A percentile compares a stretch with the other conserved stretches of the same genome.
These are phyloP conservation scores for Aspergillus nidulans DNA, from an alignment of 495 filamentous ascomycete genomes.

Conservation along the genomic window DNA sequence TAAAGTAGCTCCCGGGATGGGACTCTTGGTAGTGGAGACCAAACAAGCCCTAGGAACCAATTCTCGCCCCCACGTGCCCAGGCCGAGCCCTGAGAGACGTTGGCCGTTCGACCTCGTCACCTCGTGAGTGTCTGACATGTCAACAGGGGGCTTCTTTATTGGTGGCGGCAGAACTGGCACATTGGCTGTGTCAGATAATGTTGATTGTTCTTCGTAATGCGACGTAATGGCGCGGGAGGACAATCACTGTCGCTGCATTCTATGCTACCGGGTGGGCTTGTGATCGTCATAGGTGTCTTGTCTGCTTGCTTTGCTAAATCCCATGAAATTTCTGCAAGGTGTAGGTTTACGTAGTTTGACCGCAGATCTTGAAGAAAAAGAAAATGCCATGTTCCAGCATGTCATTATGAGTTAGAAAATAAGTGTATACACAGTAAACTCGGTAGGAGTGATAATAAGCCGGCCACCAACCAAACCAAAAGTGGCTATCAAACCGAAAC, in stretches of 20 bases:
- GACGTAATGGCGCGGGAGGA: too few relatives aligned
- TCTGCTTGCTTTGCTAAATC: too few relatives aligned
- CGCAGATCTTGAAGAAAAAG: not conserved
- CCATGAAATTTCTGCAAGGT: too few relatives aligned
- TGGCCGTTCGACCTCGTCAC: not conserved
- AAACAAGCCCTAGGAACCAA: constrained; percentile 11
- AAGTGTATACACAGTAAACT: not conserved
- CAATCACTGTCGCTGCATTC: too few relatives aligned
- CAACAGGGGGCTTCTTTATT: too few relatives aligned
- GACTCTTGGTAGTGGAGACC: not conserved
- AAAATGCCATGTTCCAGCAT: not conserved
- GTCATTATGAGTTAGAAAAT: not conserved
- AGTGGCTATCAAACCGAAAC: not conserved
- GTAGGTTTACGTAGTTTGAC: too few relatives aligned
- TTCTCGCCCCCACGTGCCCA: constrained; percentile 20
- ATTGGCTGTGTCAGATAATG: not conserved
- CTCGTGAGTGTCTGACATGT: not conserved
- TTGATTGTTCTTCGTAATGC: too few relatives aligned
- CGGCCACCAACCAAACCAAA: not conserved
- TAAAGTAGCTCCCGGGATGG: constrained; percentile 16
- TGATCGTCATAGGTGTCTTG: too few relatives aligned
- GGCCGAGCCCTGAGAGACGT: not conserved
- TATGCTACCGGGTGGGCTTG: too few relatives aligned
- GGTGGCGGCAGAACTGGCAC: too few relatives aligned
- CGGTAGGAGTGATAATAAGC: not conserved